phyloP scores from a whole-genome alignment of 805 yeast genomes.

The Suhomyces faveliae region DNA sequence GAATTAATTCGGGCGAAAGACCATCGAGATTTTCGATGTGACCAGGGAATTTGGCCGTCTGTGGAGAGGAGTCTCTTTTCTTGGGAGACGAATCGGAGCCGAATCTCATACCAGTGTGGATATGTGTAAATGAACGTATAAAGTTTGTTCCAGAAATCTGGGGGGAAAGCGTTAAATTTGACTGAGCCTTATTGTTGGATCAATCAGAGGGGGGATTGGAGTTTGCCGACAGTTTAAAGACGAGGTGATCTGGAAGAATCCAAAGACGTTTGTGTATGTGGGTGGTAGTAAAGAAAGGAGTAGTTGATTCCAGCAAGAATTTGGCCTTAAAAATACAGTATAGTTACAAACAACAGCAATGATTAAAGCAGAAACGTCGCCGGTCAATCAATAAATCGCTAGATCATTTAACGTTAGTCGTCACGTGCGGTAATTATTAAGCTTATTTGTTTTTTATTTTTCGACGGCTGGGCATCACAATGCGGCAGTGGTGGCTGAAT shows the following conservation, averaged over 20 bases:
- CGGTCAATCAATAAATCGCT: background rate
- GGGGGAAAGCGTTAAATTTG: background rate
- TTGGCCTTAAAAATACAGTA: background rate
- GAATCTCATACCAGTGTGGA: constrained; percentile 25
- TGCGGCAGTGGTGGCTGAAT: background rate
- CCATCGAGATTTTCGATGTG: constrained; percentile 20
- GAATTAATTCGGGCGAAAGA: constrained; percentile 52
- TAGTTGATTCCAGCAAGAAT: background rate
- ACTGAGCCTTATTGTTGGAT: background rate
- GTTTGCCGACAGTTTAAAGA: background rate
- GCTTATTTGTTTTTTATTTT: background rate
- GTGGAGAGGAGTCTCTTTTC: constrained; percentile 8
- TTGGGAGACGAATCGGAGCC: constrained; percentile 21
- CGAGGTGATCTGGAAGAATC: background rate
- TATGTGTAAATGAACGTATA: constrained; percentile 13
- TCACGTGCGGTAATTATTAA: background rate
- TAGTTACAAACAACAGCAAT: background rate
- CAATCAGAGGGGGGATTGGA: background rate
- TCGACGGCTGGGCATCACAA: background rate
- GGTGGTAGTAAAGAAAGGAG: background rate
- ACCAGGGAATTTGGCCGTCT: constrained; percentile 7
- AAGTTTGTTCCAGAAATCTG: background rate
- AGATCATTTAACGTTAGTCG: background rate
- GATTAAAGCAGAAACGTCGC: background rate
- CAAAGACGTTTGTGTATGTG: background rate